Evolutionary conservation across 2,329 filamentous ascomycete genomes (phyloP), one percentile per base, ranked within the genome.

Genomic region (Trichoderma hamatum): DNA sequence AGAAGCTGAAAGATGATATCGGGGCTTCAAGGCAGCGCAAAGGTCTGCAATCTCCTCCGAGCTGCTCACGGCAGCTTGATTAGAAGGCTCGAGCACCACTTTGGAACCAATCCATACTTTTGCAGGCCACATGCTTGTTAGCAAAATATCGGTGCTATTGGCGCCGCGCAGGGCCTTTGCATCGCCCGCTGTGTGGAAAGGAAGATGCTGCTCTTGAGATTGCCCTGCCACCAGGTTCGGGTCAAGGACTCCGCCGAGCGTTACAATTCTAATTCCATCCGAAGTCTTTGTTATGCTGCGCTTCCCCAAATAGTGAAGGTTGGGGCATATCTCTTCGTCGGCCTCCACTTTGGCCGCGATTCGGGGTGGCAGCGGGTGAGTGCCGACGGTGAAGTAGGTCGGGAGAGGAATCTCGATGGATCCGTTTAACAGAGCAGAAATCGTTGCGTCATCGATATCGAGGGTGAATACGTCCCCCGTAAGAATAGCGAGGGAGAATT

Each of bases 371-470:
- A 99, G 84, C n/a, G 90, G 82, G 58, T 85, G 85, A 46, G 84
- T 89, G 73, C 92, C 94, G 70, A 97, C 84, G 3, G 92, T 93
- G 78, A 98, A 99, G 81, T 99, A 99, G 10, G 92, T 96, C 1
- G 94, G 90, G 0, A 98, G 82, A 3, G 94, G 90, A 5, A 98
- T 84, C 26, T 84, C 77, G 64, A 97, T 89, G 13, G 86, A 84
- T n/a, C 93, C 93, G 30, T 87, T 81, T 0, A 98, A 80, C 3
- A 99, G 85, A 11, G 87, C 85, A 13, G 84, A 81, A 5, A 96
- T 80, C 11, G 80, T 77, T 14, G 87, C 84, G 51, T 89, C 84
- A 64, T 91, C 86, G 56, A 89, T 84, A 26, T 68, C 60, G 54
- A 85, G 81, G 21, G 85, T 83, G 76, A 98, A 98, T 7, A 98